phyloP scores from a whole-genome alignment of 2,329 filamentous ascomycete species.

The Shiraia bambusicola region DNA sequence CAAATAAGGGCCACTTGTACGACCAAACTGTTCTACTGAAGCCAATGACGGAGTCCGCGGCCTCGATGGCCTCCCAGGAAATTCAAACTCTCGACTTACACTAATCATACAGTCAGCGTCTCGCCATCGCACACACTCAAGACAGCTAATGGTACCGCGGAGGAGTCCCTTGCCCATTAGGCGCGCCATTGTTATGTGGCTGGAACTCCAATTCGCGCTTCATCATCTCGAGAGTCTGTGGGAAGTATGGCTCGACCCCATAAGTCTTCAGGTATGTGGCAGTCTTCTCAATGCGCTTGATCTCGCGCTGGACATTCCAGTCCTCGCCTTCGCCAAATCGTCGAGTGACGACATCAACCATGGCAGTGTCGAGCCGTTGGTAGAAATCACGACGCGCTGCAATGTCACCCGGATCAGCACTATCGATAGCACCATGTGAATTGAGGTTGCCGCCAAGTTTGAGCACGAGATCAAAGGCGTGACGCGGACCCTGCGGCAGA shows the following conservation, averaged over 20 bases:
- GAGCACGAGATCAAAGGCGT: slow-evolving; percentile 57
- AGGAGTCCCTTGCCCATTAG: slow-evolving; percentile 34
- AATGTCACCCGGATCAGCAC: slow-evolving; percentile 51
- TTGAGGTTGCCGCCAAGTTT: slow-evolving; percentile 59
- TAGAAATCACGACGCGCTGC: slow-evolving; percentile 54
- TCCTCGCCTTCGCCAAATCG: slow-evolving; percentile 55
- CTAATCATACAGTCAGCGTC: slow-evolving; percentile 13
- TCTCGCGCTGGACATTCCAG: slow-evolving; percentile 55
- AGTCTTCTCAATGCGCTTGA: slow-evolving; percentile 59
- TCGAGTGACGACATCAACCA: slow-evolving; percentile 56
- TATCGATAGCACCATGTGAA: slow-evolving; percentile 55
- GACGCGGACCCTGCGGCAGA: slow-evolving; percentile 51
- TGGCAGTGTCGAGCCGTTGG: slow-evolving; percentile 50
- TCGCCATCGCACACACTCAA: slow-evolving; percentile 15
- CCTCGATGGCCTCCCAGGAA: too few relatives aligned
- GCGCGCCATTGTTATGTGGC: slow-evolving; percentile 22
- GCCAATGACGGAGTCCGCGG: too few relatives aligned
- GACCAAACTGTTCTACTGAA: too few relatives aligned
- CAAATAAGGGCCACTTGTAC: too few relatives aligned
- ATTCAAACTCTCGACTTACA: background rate
- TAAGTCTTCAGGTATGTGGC: slow-evolving; percentile 54
- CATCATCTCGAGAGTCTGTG: slow-evolving; percentile 54
- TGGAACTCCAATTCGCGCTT: slow-evolving; percentile 43
- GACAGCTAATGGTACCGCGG: slow-evolving; percentile 39
- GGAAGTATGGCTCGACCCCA: slow-evolving; percentile 57